phyloP scores from a whole-genome alignment of 305 asterid genomes.

The Solanum hybrid region DNA sequence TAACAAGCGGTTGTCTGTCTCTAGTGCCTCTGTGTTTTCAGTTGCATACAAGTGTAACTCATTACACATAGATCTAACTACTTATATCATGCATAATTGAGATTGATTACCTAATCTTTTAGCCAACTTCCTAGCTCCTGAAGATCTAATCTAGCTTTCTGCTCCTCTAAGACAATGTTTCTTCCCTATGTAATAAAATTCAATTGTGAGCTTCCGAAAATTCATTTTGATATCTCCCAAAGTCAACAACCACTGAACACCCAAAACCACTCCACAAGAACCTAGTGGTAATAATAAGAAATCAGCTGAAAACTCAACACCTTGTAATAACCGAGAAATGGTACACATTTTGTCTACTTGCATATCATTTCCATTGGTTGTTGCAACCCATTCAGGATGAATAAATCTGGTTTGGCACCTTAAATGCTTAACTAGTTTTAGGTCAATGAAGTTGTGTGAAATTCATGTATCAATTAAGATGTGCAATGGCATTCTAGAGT shows the following conservation, averaged over 20 bases:
- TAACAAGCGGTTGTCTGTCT: no score
- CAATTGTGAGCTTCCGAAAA: neutral
- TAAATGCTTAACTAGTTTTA: neutral
- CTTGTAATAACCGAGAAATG: neutral
- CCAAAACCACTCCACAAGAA: neutral
- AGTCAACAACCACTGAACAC: neutral
- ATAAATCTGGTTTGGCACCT: neutral
- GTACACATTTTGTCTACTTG: neutral
- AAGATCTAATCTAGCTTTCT: neutral
- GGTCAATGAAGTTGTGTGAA: neutral
- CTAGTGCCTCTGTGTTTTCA: no score
- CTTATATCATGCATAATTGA: neutral
- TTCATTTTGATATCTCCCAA: neutral
- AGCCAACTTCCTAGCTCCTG: neutral
- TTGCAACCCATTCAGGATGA: neutral
- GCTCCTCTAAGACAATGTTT: neutral
- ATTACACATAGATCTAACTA: no score
- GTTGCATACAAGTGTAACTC: no score
- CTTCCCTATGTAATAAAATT: neutral
- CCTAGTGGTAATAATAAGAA: neutral
- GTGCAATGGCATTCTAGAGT: neutral
- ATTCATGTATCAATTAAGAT: neutral
- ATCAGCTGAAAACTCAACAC: neutral
- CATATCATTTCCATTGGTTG: neutral
- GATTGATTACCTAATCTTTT: neutral